These are phyloP conservation scores for Neodidymelliopsis sp. DNA, from an alignment of 2,329 filamentous ascomycete genomes.

Conservation along the genomic window DNA sequence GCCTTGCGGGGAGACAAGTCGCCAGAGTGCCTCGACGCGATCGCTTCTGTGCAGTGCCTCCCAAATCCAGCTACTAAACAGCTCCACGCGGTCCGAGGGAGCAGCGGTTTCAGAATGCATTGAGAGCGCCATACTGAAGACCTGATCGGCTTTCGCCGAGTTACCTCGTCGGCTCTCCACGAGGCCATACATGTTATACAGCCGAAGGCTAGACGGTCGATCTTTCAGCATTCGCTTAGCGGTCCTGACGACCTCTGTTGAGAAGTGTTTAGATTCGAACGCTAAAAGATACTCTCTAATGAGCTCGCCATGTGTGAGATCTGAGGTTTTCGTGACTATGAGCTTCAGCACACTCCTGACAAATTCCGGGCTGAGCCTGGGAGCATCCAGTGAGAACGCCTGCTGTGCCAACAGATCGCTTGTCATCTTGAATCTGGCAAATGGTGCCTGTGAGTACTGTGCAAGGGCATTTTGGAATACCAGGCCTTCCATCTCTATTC, in stretches of 20 bases:
- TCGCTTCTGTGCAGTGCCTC: conserved; percentile 63
- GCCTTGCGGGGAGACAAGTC: conserved; percentile 43
- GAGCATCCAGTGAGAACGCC: conserved; percentile 23
- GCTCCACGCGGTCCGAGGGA: conserved; percentile 56
- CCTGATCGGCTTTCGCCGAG: conserved; percentile 64
- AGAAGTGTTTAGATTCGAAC: conserved; percentile 66
- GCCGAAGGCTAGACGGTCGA: conserved; percentile 66
- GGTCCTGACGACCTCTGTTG: conserved; percentile 66
- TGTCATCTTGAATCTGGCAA: conserved; percentile 30
- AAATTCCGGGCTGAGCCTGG: conserved; percentile 25
- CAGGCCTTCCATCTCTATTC: not conserved
- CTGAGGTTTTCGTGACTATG: conserved; percentile 54
- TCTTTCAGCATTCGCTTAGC: conserved; percentile 78
- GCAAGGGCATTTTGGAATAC: not conserved
- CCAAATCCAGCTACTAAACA: conserved; percentile 72
- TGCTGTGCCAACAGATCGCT: conserved; percentile 36
- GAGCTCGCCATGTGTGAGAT: conserved; percentile 54
- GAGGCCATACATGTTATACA: conserved; percentile 83
- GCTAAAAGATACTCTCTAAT: conserved; percentile 76
- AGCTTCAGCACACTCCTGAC: conserved; percentile 59
- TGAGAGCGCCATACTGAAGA: conserved; percentile 72
- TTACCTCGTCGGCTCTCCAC: conserved; percentile 71
- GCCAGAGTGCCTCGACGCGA: conserved; percentile 40
- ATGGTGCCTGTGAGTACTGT: conserved; percentile 2
- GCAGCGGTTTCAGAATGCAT: conserved; percentile 57